Base-by-base conservation (phyloP, 208 protist genomes). In the Naegleria lovaniensis region DNA sequence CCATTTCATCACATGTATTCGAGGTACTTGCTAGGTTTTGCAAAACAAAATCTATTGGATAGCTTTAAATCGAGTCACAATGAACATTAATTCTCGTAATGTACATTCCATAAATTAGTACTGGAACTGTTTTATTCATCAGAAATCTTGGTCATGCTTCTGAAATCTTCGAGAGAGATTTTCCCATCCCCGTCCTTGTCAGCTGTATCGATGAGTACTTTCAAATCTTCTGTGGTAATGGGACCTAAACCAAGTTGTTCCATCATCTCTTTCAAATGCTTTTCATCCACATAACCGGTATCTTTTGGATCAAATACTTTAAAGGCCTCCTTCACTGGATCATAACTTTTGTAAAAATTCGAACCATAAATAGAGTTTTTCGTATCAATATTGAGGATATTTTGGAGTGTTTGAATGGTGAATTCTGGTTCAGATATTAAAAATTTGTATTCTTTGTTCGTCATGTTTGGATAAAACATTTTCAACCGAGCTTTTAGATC, bases 181-280 rank as follows among this genome's bases (percentile, higher is more conserved):
- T 95, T 96, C 9, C 97, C 97, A 93, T 98, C 97, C 25, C 94
- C 93, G 91, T 98, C 96, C 59, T 97, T 96, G 91, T 98, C 97
- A 5, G 97, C 97, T n/a, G 96, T 97, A 38, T 95, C 92, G 36
- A 98, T 94, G 67, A 98, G 92, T 58, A 98, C 91, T 58, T 93
- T 91, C 90, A 97, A 83, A 89, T 98, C 96, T 90, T 97, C 95
- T 15, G 93, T 88, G 29, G 92, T 95, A 52, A 98, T 93, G 52
- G 97, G 95, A 0, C 95, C 96, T 41, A 95, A 97, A 48, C 96
- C 96, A 59, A 97, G 95, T 16, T 96, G 94, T 0, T 93, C 93
- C 96, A 98, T 97, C 86, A 98, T 96, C 22, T 91, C 90, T 4
- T 92, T 90, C 55, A 98, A 91, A 90, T 96, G 93, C 22, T 96